A percentile compares a stretch with the other conserved stretches of the same genome.
phyloP scores from a whole-genome alignment of 352 stramenopile genomes.

The Aphanomyces astaci region DNA sequence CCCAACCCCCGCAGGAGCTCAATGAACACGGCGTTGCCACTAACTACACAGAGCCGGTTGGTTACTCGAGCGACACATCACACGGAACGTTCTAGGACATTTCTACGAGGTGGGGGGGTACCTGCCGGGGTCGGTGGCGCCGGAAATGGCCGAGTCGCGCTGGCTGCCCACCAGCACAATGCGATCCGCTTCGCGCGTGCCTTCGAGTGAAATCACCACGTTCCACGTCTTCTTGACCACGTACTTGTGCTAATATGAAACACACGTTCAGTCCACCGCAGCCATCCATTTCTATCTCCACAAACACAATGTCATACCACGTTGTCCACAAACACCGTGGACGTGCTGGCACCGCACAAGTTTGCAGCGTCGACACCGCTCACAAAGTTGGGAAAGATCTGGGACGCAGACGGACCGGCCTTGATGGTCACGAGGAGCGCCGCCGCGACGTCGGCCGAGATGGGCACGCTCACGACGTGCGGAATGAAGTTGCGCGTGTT shows the following conservation, averaged over 20 bases:
- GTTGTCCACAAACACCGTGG: slow-evolving; percentile 11
- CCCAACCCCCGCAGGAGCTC: slow-evolving; percentile 56
- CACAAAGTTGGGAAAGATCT: slow-evolving; percentile 15
- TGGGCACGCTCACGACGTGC: slow-evolving; percentile 59
- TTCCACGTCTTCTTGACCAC: slow-evolving; percentile 68
- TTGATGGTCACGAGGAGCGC: slow-evolving; percentile 35
- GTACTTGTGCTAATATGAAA: slow-evolving; percentile 40
- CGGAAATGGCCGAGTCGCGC: slow-evolving; percentile 58
- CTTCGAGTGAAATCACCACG: slow-evolving; percentile 60
- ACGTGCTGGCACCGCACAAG: slow-evolving; percentile 1
- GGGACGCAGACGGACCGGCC: neutral
- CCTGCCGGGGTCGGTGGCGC: slow-evolving; percentile 50
- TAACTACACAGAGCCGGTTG: too few relatives aligned
- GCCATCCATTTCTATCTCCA: too few relatives aligned
- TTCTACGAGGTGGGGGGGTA: too few relatives aligned
- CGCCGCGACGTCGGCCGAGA: slow-evolving; percentile 52
- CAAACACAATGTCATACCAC: too few relatives aligned
- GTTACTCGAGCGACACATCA: too few relatives aligned
- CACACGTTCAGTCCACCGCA: too few relatives aligned
- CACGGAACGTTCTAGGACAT: too few relatives aligned
- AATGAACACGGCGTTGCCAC: slow-evolving; percentile 69
- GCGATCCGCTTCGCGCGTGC: slow-evolving; percentile 61
- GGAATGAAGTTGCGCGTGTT: slow-evolving; percentile 80
- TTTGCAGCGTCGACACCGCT: neutral
- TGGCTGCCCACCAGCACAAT: slow-evolving; percentile 68